These are phyloP conservation scores for Cladosporium sp. DNA, from an alignment of 2,329 filamentous ascomycete species.

Conservation along the genomic window DNA sequence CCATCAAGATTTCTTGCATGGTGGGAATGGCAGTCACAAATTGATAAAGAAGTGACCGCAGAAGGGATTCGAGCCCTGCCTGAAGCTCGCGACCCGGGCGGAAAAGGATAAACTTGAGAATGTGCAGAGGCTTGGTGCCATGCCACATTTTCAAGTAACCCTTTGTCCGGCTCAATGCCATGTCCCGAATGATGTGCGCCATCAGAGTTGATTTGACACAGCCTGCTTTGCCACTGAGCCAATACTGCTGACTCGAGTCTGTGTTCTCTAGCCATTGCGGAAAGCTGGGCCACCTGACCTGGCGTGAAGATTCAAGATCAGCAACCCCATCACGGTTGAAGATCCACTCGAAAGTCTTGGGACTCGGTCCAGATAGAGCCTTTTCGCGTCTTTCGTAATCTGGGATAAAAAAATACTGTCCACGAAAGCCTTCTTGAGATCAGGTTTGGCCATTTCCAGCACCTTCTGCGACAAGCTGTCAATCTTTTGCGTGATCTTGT, in stretches of 20 bases:
- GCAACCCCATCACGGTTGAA: neutral
- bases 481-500: neutral
- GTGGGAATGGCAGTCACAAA: neutral
- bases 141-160: neutral
- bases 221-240: neutral
- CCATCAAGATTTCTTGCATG: neutral
- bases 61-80: neutral
- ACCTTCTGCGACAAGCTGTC: neutral
- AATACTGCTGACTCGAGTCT: neutral
- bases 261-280: neutral
- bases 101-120: neutral
- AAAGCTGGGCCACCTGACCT: neutral
- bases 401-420: neutral
- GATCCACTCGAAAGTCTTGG: neutral
- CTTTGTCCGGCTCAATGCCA: neutral
- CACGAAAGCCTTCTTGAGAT: neutral
- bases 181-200: neutral
- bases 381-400: neutral
- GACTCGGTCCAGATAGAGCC: neutral
- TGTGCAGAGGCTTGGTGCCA: neutral
- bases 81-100: neutral
- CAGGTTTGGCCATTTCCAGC: neutral
- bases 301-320: neutral
- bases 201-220: neutral
- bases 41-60: neutral